Evolutionary conservation across 2,329 filamentous ascomycete species (phyloP), one percentile per base, ranked within the genome.

Genomic region (Colletotrichum caudatum): DNA sequence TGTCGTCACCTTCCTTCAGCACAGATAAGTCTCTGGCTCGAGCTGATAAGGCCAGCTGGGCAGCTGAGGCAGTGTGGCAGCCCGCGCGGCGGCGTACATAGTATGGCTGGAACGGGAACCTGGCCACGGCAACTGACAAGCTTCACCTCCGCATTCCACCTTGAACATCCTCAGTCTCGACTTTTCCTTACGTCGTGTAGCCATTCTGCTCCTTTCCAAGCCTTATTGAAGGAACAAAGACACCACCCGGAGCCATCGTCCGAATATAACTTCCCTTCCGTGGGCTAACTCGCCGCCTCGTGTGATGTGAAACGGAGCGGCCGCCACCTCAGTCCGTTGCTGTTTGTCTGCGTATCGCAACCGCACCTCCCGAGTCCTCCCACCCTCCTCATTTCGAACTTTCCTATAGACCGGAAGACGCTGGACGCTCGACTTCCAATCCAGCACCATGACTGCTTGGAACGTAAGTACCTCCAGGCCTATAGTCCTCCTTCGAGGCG

Each of bases 401-500:
- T 33, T 26, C 56, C 33, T 46, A 59, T 23, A 56, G 23, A 66
- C 26, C 61, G 37, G 44, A 35, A 46, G 26, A 20, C 23, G 33
- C 51, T 50, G 70, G 66, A 62, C 71, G 61, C 67, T 71, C 44
- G 70, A 58, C 64, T 72, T 65, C 48, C 67, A 29, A 58, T 53
- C 62, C 70, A 73, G 61, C 77, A 79, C 66, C 74, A 84, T 83
- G 82, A 78, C 79, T 67, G 80, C 80, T 69, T 84, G 81, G 78
- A 84, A 84, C 75, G 82, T 82, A 76, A 71, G 79, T 78, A 44
- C 33, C n/a, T 23, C 18, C 18, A 41, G 20, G 35, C 18, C n/a
- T 23, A 57, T 33, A 9, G 33, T 18, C 33, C 18, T n/a, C 23
- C 44, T 33, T 33, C 26, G 48, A 20, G 20, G 20, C 39, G 11